phyloP scores from a whole-genome alignment of 805 yeast genomes.

The Wickerhamiella bombiphila region DNA sequence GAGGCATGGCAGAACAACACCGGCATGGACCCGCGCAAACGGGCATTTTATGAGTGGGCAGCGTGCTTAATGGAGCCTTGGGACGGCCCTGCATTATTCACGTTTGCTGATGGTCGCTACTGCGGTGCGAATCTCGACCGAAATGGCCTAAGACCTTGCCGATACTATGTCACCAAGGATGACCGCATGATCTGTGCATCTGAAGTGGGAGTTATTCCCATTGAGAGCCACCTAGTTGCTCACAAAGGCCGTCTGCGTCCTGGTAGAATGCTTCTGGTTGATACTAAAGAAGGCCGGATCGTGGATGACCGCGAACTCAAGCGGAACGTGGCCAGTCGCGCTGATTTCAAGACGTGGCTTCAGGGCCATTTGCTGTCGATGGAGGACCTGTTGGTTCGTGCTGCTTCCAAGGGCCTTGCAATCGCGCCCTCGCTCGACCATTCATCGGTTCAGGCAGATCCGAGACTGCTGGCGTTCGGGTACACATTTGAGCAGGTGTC shows the following conservation, averaged over 20 bases:
- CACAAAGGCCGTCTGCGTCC: constrained; percentile 93
- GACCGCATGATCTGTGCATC: constrained; percentile 95
- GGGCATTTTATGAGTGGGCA: constrained; percentile 97
- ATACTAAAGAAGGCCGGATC: constrained; percentile 80
- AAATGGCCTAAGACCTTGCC: constrained; percentile 95
- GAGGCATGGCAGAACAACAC: constrained; percentile 93
- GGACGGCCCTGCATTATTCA: constrained; percentile 98
- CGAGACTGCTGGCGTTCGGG: constrained; percentile 73
- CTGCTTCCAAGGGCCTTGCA: constrained; percentile 28
- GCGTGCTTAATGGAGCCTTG: constrained; percentile 98
- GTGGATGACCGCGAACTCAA: constrained; percentile 90
- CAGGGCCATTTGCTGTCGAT: constrained; percentile 72
- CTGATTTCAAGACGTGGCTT: constrained; percentile 90
- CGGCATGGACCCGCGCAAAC: constrained; percentile 77
- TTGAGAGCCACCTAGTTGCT: constrained; percentile 65
- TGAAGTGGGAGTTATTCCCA: constrained; percentile 92
- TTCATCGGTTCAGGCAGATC: constrained; percentile 56
- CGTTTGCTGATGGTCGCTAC: constrained; percentile 93
- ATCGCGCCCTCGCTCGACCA: constrained; percentile 17
- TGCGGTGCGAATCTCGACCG: constrained; percentile 97
- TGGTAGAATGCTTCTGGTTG: constrained; percentile 90
- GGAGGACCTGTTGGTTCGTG: constrained; percentile 56
- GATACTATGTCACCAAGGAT: constrained; percentile 89
- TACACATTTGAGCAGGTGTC: constrained; percentile 89
- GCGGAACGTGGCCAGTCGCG: constrained; percentile 57